Conservation (phyloP, 169 alveolate genomes). For the Haemoproteus tartakovskyi region DNA sequence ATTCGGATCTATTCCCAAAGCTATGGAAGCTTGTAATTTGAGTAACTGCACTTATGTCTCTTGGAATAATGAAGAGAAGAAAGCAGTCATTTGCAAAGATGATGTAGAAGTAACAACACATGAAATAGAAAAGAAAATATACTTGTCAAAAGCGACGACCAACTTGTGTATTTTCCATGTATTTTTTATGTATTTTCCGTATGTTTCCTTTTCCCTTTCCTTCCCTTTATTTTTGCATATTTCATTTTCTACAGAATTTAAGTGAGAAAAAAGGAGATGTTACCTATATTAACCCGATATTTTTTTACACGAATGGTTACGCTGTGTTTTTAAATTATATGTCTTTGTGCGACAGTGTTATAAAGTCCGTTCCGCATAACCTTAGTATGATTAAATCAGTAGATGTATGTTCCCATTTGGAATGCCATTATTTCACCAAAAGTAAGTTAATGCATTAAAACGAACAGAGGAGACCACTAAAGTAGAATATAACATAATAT, state of each 20-base stretch:
- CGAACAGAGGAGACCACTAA: not conserved
- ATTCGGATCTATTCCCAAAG: conserved; percentile 29
- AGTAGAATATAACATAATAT: not conserved
- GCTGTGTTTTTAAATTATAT: conserved; percentile 56
- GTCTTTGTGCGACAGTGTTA: conserved; percentile 58
- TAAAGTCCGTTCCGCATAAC: conserved; percentile 25
- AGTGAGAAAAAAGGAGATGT: conserved; percentile 16
- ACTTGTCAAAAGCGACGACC: no score
- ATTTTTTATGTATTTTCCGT: no score
- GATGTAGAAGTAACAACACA: no score
- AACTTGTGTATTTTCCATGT: no score
- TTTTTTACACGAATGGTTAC: conserved; percentile 52
- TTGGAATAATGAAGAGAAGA: conserved; percentile 41
- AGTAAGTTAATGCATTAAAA: conserved; percentile 6
- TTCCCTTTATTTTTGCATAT: no score
- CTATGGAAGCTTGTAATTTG: conserved; percentile 39
- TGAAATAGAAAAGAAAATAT: no score
- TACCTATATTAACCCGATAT: conserved; percentile 46
- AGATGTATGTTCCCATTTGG: conserved; percentile 33
- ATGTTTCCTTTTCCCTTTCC: no score
- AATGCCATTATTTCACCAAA: conserved; percentile 47
- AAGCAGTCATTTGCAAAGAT: conserved; percentile 26
- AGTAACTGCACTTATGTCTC: conserved; percentile 33
- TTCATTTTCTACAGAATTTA: conserved; percentile 1
- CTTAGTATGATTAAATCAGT: conserved; percentile 34